Percentiles rank a stretch among this genome's conserved stretches.
phyloP scores from a whole-genome alignment of 1,139 yeast genomes.

The Sugiyamaella novakii region DNA sequence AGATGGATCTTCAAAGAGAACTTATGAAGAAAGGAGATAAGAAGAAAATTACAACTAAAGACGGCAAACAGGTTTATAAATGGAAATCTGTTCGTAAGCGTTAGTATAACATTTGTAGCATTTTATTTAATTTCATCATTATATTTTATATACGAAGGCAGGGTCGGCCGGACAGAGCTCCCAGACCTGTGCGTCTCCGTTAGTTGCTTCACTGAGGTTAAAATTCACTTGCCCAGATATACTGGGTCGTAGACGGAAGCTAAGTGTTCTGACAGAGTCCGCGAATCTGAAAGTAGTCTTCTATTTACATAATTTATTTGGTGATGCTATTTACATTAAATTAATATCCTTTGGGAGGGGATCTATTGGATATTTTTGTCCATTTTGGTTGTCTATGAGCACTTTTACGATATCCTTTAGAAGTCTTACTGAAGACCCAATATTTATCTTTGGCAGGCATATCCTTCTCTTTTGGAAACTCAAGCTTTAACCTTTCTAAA shows the following conservation, averaged over 20 bases:
- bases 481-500: conserved; percentile 55
- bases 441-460: conserved; percentile 85
- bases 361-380: conserved; percentile 83
- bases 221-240: not conserved
- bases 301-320: conserved; percentile 12
- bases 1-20: conserved; percentile 77
- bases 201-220: not conserved
- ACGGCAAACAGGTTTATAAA: conserved; percentile 73
- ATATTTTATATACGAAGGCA: too few species aligned
- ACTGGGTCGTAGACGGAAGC: not conserved
- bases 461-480: conserved; percentile 76
- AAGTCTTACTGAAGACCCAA: conserved; percentile 76
- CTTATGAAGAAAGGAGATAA: conserved; percentile 88
- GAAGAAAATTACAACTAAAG: conserved; percentile 65
- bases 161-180: too few species aligned
- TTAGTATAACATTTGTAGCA: too few species aligned
- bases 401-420: conserved; percentile 81
- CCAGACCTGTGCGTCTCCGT: not conserved
- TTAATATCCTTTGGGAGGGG: conserved; percentile 75
- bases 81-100: conserved; percentile 88
- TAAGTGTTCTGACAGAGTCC: not conserved
- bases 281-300: too few species aligned
- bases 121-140: too few species aligned
- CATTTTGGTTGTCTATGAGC: conserved; percentile 77
- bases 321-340: conserved; percentile 9